A percentile compares a stretch with the other conserved stretches of the same genome.
These are phyloP conservation scores for Trichoderma asperelloides DNA, from an alignment of 495 filamentous ascomycete genomes.

Conservation along the genomic window DNA sequence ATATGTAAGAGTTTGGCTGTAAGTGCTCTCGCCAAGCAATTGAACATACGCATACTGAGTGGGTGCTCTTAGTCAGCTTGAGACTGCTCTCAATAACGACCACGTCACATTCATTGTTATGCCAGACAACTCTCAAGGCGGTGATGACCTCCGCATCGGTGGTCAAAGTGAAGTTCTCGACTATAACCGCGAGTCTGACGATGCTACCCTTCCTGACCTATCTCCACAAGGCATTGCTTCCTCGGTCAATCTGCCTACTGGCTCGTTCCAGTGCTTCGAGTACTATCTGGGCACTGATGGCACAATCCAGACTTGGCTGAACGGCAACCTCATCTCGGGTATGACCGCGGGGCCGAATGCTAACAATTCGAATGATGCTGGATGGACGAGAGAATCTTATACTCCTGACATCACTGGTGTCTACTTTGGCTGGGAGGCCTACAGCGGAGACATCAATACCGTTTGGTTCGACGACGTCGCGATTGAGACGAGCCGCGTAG, in stretches of 20 bases:
- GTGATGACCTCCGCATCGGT: conserved; percentile 47
- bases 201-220: conserved; percentile 50
- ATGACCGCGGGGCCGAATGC: conserved; percentile 36
- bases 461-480: conserved; percentile 50
- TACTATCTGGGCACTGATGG: conserved; percentile 48
- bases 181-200: conserved; percentile 53
- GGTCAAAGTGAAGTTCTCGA: conserved; percentile 49
- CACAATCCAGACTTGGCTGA: conserved; percentile 49
- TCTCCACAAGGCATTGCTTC: conserved; percentile 46
- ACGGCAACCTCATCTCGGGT: conserved; percentile 37
- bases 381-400: conserved; percentile 37
- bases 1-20: conserved; percentile 46
- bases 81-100: conserved; percentile 39
- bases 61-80: conserved; percentile 9
- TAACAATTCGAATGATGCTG: conserved; percentile 39
- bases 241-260: conserved; percentile 38
- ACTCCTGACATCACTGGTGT: conserved; percentile 42
- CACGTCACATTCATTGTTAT: conserved; percentile 55
- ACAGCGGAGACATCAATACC: conserved; percentile 48
- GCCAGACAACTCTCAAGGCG: conserved; percentile 45
- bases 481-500: conserved; percentile 36
- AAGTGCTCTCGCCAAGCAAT: conserved; percentile 21
- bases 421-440: conserved; percentile 54
- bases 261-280: conserved; percentile 47
- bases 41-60: neutral